These are phyloP conservation scores for Aspergillus aculeatus DNA, from an alignment of 2,329 filamentous ascomycete species.

Conservation along the genomic window DNA sequence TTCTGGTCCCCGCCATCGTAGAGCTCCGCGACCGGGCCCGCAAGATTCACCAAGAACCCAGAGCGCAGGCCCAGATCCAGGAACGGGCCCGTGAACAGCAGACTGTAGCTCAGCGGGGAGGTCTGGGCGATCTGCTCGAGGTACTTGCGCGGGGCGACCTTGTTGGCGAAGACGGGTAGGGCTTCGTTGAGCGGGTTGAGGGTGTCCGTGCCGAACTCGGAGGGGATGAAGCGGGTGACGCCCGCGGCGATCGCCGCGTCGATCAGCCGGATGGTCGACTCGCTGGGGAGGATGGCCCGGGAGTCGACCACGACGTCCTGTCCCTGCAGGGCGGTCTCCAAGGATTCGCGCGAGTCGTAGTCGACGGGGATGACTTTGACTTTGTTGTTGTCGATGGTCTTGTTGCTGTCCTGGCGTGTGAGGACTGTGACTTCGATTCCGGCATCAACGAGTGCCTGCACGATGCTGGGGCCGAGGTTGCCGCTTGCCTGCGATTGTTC, in stretches of 20 bases:
- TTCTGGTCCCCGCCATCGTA: conserved; percentile 52
- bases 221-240: conserved; percentile 25
- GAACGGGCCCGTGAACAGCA: conserved; percentile 33
- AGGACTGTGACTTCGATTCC: conserved; percentile 30
- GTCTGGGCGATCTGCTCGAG: conserved; percentile 23
- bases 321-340: conserved; percentile 26
- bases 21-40: conserved; percentile 39
- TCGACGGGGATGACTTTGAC: conserved; percentile 26
- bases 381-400: conserved; percentile 1
- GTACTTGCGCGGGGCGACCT: conserved; percentile 30
- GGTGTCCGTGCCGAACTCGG: conserved; percentile 37
- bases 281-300: conserved; percentile 9
- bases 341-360: conserved; percentile 26
- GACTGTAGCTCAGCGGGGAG: conserved; percentile 32
- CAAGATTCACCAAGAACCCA: conserved; percentile 47
- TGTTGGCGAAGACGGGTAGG: conserved; percentile 34
- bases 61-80: conserved; percentile 34
- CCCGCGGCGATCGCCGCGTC: conserved; percentile 10
- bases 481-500: conserved; percentile 23
- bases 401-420: conserved; percentile 18
- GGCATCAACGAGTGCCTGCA: conserved; percentile 25
- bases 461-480: conserved; percentile 28
- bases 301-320: conserved; percentile 31
- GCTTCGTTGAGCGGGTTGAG: conserved; percentile 21
- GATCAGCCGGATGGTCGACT: conserved; percentile 9